Percentiles rank a stretch among this genome's conserved stretches.
Conservation (phyloP, 805 yeast species). For the Ogataea paradorogensis region DNA sequence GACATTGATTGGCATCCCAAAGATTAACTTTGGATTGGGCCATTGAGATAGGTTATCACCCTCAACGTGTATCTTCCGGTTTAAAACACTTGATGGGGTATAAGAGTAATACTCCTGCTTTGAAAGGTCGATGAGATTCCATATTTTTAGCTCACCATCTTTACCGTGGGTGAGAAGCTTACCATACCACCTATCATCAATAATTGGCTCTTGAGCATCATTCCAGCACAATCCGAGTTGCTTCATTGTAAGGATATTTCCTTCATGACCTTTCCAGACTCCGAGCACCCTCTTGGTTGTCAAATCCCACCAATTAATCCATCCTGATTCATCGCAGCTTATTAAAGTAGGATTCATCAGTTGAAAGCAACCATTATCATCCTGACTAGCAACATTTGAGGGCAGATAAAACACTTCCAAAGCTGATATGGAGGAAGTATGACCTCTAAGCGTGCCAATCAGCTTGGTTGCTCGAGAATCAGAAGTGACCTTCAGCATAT, state of each 20-base stretch:
- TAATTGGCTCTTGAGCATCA: constrained; percentile 12
- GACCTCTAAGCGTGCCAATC: constrained; percentile 21
- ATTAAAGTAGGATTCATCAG: constrained; percentile 38
- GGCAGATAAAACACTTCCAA: constrained; percentile 20
- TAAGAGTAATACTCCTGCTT: constrained; percentile 13
- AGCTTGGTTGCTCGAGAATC: constrained; percentile 7
- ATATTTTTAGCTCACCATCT: constrained; percentile 53
- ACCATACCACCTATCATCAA: constrained; percentile 35
- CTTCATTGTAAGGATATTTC: constrained; percentile 45
- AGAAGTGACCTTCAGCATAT: constrained; percentile 4
- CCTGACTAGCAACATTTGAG: constrained; percentile 10
- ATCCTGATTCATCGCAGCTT: constrained; percentile 63
- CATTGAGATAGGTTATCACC: constrained; percentile 23
- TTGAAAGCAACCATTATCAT: constrained; percentile 13
- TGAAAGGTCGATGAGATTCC: constrained; percentile 36
- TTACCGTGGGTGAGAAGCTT: constrained; percentile 61
- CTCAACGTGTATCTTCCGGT: constrained; percentile 13
- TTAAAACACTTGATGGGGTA: constrained; percentile 17
- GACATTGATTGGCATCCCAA: constrained; percentile 66
- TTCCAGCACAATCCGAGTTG: constrained; percentile 41
- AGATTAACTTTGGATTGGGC: constrained; percentile 29
- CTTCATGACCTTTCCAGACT: constrained; percentile 59
- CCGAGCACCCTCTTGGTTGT: constrained; percentile 51
- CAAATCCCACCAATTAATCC: constrained; percentile 64
- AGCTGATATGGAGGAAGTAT: constrained; percentile 10